Conservation (phyloP, 768 basidiomycete species). For the Suillus decipiens region DNA sequence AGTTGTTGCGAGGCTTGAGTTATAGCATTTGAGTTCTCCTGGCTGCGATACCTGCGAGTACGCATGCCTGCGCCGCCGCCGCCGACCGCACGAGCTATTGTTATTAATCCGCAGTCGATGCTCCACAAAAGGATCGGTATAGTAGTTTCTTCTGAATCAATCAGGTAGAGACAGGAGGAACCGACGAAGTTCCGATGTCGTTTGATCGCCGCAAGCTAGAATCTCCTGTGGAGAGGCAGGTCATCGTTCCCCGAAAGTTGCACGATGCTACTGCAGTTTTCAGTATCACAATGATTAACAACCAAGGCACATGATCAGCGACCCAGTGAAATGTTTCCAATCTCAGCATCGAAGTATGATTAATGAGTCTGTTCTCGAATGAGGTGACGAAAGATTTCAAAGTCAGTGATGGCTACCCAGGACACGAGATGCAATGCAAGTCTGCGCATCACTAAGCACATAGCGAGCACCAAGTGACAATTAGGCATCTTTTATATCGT, state of each 20-base stretch:
- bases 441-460: background rate
- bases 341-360: background rate
- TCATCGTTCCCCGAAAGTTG: background rate
- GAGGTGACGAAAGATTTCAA: background rate
- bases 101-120: background rate
- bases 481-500: background rate
- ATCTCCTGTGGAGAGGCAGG: background rate
- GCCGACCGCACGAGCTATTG: background rate
- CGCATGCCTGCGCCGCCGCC: background rate
- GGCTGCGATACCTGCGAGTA: slow-evolving; percentile 4
- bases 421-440: background rate
- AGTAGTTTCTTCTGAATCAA: background rate
- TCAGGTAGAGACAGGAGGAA: background rate
- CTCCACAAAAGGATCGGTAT: background rate
- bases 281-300: background rate
- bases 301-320: background rate
- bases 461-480: background rate
- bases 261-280: background rate
- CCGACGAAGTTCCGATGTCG: background rate
- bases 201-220: background rate
- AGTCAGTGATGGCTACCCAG: background rate
- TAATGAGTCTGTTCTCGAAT: background rate
- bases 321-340: background rate
- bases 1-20: background rate
- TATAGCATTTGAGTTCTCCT: background rate